A percentile compares a stretch with the other conserved stretches of the same genome.
phyloP scores from a whole-genome alignment of 2,329 filamentous ascomycete species.

The Ustilaginoidea virens region DNA sequence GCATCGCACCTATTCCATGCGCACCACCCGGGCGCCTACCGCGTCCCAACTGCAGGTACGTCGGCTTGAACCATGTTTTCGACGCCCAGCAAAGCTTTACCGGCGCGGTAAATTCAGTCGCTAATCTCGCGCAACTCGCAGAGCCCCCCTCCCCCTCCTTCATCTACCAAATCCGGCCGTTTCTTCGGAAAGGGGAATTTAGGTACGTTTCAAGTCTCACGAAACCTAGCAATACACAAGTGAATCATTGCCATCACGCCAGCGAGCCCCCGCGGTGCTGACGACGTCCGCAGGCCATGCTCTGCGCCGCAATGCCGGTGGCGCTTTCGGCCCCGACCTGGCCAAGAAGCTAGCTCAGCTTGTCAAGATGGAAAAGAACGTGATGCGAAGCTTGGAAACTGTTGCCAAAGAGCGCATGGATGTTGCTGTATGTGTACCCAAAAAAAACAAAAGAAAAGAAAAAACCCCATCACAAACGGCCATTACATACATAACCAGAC shows the following conservation, averaged over 20 bases:
- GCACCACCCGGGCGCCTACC: constrained; percentile 88
- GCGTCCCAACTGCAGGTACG: constrained; percentile 57
- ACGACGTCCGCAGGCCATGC: constrained; percentile 34
- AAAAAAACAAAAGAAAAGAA: no score
- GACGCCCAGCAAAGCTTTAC: neutral
- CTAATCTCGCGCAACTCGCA: constrained; percentile 24
- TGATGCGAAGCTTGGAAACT: constrained; percentile 95
- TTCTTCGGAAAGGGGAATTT: constrained; percentile 78
- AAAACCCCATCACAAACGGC: no score
- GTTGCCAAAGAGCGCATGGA: constrained; percentile 97
- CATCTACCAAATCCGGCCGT: constrained; percentile 78
- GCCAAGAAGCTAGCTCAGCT: constrained; percentile 95
- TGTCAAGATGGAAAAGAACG: constrained; percentile 99
- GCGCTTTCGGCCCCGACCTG: constrained; percentile 70
- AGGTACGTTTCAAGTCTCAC: constrained; percentile 62
- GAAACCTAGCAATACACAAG: no score
- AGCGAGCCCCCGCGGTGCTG: neutral
- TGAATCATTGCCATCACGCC: neutral
- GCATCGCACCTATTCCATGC: constrained; percentile 99
- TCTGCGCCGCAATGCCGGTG: constrained; percentile 58
- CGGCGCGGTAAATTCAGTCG: neutral
- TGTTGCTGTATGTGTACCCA: constrained; percentile 85
- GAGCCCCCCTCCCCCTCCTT: constrained; percentile 85
- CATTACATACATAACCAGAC: no score
- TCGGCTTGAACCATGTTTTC: constrained; percentile 3